Evolutionary conservation across 2,329 filamentous ascomycete genomes (phyloP).

Genomic region (Epichloe amarillans): DNA sequence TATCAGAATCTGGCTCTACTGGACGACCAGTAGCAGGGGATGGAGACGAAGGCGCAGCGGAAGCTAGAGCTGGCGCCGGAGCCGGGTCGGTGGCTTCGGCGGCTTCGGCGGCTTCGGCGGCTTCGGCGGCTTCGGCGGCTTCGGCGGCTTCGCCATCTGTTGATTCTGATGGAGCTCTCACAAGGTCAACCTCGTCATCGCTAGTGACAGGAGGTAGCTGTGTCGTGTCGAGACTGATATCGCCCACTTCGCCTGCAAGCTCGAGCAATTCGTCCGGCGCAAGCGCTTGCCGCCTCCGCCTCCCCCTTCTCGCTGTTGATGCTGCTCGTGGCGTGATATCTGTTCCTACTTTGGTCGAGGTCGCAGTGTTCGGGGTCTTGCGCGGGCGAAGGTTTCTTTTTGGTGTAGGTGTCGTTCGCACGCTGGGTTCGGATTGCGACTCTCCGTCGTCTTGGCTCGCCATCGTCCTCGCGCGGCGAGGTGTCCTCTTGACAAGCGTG

Average conservation of each 20-base stretch:
- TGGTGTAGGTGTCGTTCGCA: constrained; percentile 20
- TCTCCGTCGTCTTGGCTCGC: constrained; percentile 17
- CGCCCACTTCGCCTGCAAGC: constrained; percentile 11
- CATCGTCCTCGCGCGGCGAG: constrained; percentile 20
- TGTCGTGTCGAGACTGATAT: constrained; percentile 6
- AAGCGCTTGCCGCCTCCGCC: constrained; percentile 12
- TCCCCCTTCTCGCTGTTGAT: constrained; percentile 8
- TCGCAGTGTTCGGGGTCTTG: constrained; percentile 12
- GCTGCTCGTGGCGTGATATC: constrained; percentile 8
- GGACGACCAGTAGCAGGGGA: constrained; percentile 4
- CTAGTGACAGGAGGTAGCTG: constrained; percentile 9
- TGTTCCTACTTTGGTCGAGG: constrained; percentile 12
- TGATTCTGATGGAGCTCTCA: constrained; percentile 12
- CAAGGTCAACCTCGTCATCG: constrained; percentile 18
- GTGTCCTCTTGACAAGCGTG: constrained; percentile 28
- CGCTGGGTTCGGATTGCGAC: constrained; percentile 8
- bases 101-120: background rate
- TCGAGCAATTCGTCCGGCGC: constrained; percentile 16
- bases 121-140: background rate
- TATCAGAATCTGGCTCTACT: constrained; percentile 24
- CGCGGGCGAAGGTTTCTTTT: constrained; percentile 16
- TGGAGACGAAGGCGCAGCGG: constrained; percentile 4
- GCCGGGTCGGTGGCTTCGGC: background rate
- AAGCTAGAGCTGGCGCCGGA: background rate
- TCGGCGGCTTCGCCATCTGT: constrained; percentile 1